Conservation (phyloP, 2,329 filamentous ascomycete genomes). For the Dactylellina leptospora region DNA sequence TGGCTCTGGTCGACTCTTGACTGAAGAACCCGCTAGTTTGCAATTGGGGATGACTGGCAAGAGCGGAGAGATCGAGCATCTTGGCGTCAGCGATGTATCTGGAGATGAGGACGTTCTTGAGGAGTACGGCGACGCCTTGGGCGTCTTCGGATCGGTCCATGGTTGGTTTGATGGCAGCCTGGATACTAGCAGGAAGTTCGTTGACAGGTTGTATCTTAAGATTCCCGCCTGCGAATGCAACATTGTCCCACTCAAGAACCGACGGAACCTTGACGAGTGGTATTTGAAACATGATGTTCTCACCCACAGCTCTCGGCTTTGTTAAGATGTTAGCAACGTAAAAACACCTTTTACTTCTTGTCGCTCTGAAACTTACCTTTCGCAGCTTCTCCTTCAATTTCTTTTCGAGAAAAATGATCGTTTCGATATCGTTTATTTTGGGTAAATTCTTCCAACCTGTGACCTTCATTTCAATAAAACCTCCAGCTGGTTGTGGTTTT, state of each 20-base stretch:
- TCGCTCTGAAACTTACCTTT: constrained; percentile 73
- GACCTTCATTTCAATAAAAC: constrained; percentile 58
- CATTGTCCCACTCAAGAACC: constrained; percentile 74
- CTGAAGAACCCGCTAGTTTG: constrained; percentile 79
- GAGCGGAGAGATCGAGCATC: constrained; percentile 81
- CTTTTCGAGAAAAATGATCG: constrained; percentile 56
- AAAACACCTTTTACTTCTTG: constrained; percentile 58
- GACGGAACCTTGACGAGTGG: constrained; percentile 71
- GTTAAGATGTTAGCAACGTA: constrained; percentile 62
- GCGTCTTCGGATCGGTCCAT: constrained; percentile 50
- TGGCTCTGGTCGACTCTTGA: constrained; percentile 74
- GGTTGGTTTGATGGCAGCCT: constrained; percentile 57
- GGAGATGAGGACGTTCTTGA: constrained; percentile 75
- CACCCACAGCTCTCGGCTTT: constrained; percentile 75
- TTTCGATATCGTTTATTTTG: constrained; percentile 55
- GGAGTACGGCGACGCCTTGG: constrained; percentile 63
- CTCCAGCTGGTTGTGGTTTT: constrained; percentile 70
- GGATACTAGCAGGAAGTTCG: constrained; percentile 48
- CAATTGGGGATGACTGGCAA: constrained; percentile 77
- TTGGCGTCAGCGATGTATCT: constrained; percentile 78
- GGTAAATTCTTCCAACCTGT: constrained; percentile 56
- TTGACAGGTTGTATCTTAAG: constrained; percentile 62
- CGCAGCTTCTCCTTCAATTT: constrained; percentile 68
- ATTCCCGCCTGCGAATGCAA: constrained; percentile 72
- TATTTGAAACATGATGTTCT: constrained; percentile 74